Base-by-base conservation (phyloP, 768 basidiomycete genomes). In the Collybiopsis confluens region DNA sequence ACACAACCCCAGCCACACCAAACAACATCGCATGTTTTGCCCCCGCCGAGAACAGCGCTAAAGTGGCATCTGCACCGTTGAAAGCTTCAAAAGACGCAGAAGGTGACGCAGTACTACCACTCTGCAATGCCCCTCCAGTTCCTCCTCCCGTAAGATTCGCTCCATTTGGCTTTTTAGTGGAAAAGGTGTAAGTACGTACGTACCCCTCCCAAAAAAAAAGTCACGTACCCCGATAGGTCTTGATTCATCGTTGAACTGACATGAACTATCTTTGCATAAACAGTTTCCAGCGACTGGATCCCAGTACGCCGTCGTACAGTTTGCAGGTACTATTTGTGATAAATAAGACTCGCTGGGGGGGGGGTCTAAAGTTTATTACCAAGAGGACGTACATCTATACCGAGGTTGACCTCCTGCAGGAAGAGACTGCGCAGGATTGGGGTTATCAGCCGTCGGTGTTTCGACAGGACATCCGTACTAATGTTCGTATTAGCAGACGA, bases 221-320 rank as follows among this genome's bases (percentile, higher is more conserved):
- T 15, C 27, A 69, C 81, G 20, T 64, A 86, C 85, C 56, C 85
- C 85, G 36, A 88, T 83, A 4, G 84, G 76, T 38, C 84, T 72
- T 18, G 84, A 78, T 40, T 74, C 66, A 61, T 92, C 89, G 3
- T 66, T 65, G 67, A 90, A 91, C 1, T 74, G 69, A 65, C 90
- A 91, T 1, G 68, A 69, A 47, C 55, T 58, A 1, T 78, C 75
- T 0, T 68, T 76, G 68, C 88, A 91, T 48, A 84, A 68, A 59
- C 90, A 91, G 35, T 73, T 68, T 59, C 81, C 83, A 24, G 58
- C 72, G 47, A 90, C 76, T 1, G 90, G 90, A 65, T 91, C 88
- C 86, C 87, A 90, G 76, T 87, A 91, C 2, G 85, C 76, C 9
- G 87, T 90, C 3, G 85, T 84, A 67, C 88, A 90, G 69, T 87